These are phyloP conservation scores for Wakefieldia striispora DNA, from an alignment of 768 basidiomycete genomes.

Conservation along the genomic window DNA sequence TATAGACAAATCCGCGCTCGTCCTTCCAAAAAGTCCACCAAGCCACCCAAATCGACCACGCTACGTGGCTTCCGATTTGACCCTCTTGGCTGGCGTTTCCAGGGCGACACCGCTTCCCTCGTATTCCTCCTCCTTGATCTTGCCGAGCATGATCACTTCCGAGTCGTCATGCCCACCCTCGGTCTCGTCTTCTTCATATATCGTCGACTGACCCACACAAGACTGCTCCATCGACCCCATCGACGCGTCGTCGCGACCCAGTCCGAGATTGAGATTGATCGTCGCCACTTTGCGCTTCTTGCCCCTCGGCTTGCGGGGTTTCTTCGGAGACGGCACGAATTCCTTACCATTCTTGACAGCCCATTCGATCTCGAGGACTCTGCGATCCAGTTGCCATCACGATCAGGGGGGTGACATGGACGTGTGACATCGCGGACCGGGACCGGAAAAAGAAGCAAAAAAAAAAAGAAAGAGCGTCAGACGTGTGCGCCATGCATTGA, in stretches of 20 bases:
- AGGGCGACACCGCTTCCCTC: slow-evolving; percentile 17
- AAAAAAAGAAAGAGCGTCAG: slow-evolving; percentile 40
- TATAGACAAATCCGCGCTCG: no score
- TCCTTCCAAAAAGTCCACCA: background rate
- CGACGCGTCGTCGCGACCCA: slow-evolving; percentile 16
- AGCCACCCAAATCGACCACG: background rate
- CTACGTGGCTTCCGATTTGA: slow-evolving; percentile 21
- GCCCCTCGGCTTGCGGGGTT: slow-evolving; percentile 34
- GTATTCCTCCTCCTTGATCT: slow-evolving; percentile 30
- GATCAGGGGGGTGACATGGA: background rate
- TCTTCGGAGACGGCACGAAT: slow-evolving; percentile 58
- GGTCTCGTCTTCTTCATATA: slow-evolving; percentile 41
- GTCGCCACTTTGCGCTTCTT: slow-evolving; percentile 31
- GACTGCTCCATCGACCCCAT: slow-evolving; percentile 17
- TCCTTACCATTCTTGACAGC: slow-evolving; percentile 60
- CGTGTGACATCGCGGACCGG: background rate
- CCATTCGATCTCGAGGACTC: slow-evolving; percentile 84
- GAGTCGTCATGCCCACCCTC: slow-evolving; percentile 19
- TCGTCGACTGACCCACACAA: slow-evolving; percentile 21
- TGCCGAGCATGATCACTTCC: slow-evolving; percentile 11
- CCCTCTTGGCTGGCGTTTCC: slow-evolving; percentile 30
- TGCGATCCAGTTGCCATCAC: slow-evolving; percentile 27
- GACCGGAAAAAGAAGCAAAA: slow-evolving; percentile 23
- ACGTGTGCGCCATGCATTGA: slow-evolving; percentile 37
- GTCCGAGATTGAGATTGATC: slow-evolving; percentile 10